phyloP scores from a whole-genome alignment of 2,329 filamentous ascomycete genomes.

The Colletotrichum phormii region DNA sequence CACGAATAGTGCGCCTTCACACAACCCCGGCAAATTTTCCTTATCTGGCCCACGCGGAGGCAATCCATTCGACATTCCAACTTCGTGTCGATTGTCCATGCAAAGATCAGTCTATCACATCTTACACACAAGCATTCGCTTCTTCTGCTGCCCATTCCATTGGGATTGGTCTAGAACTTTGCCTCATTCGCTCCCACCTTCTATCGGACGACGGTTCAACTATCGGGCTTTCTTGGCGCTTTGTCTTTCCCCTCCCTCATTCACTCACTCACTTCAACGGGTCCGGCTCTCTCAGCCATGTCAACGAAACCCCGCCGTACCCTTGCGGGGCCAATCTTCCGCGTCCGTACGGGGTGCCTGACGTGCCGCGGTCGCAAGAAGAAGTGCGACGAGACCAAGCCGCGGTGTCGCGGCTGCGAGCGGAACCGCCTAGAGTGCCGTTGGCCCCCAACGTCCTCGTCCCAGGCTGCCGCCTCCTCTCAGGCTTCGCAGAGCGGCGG shows the following conservation, averaged over 20 bases:
- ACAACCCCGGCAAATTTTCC: slow-evolving; percentile 24
- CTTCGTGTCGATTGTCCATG: not conserved
- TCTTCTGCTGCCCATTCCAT: not conserved
- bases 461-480: not conserved
- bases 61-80: not conserved
- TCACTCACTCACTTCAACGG: not conserved
- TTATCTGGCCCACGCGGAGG: slow-evolving; percentile 24
- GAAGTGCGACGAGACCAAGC: slow-evolving; percentile 60
- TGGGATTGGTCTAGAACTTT: not conserved
- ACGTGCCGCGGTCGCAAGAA: slow-evolving; percentile 60
- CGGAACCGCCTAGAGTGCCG: slow-evolving; percentile 40
- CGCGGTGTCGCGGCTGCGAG: slow-evolving; percentile 52
- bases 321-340: slow-evolving; percentile 31
- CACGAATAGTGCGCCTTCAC: not conserved
- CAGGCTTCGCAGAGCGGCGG: not conserved
- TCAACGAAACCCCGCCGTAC: slow-evolving; percentile 27
- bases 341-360: slow-evolving; percentile 50
- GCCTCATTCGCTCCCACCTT: not conserved
- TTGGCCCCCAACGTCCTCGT: slow-evolving; percentile 19
- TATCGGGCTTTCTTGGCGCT: slow-evolving; percentile 1
- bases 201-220: not conserved
- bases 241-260: not conserved
- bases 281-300: slow-evolving; percentile 4
- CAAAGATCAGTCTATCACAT: not conserved
- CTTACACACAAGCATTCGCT: not conserved